Evolutionary conservation across 2,329 filamentous ascomycete genomes (phyloP).

Genomic region (Monosporascus sp.): DNA sequence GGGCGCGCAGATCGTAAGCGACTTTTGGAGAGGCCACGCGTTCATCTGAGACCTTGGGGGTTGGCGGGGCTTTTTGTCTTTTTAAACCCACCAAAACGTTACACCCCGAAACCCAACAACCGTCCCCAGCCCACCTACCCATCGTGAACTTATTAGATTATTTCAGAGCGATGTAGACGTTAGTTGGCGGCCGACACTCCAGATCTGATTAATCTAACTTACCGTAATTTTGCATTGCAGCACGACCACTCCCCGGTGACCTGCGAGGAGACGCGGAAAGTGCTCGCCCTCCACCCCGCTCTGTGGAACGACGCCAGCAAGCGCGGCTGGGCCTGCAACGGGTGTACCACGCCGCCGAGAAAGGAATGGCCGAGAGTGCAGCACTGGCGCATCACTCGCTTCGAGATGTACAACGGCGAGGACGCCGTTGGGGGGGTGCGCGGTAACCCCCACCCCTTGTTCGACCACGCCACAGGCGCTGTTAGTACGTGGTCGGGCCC

Average conservation of each 20-base stretch:
- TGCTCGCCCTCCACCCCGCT: slow-evolving; percentile 6
- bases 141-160: too few species aligned
- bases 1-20: slow-evolving; percentile 4
- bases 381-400: slow-evolving; percentile 9
- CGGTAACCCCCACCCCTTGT: slow-evolving; percentile 8
- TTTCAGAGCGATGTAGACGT: too few species aligned
- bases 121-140: too few species aligned
- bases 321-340: slow-evolving; percentile 12
- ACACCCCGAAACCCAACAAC: too few species aligned
- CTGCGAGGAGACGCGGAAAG: slow-evolving; percentile 8
- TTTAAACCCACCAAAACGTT: too few species aligned
- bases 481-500: slow-evolving; percentile 6
- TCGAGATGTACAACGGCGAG: slow-evolving; percentile 13
- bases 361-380: not conserved
- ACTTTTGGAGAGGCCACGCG: too few species aligned
- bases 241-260: slow-evolving; percentile 9
- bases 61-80: too few species aligned
- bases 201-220: too few species aligned
- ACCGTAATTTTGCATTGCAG: too few species aligned
- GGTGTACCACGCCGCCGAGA: slow-evolving; percentile 5
- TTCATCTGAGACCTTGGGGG: too few species aligned
- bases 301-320: slow-evolving; percentile 12
- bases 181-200: too few species aligned
- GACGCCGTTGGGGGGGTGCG: slow-evolving; percentile 8
- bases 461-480: slow-evolving; percentile 10